phyloP scores from a whole-genome alignment of 805 yeast species.

The Suhomyces emberorum region DNA sequence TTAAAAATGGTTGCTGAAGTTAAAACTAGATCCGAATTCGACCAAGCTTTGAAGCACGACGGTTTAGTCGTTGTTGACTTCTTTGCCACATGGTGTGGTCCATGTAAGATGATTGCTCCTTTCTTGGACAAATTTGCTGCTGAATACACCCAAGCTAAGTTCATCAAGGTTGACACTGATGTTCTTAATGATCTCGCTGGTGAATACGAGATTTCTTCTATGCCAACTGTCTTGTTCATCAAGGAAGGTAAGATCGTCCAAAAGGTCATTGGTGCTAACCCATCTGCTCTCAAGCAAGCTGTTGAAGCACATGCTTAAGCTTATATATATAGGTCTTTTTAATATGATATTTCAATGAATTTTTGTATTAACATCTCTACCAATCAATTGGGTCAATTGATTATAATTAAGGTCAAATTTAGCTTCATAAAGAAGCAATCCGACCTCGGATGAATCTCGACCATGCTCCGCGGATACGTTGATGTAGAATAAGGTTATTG shows the following conservation, averaged over 20 bases:
- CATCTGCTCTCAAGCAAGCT: slow-evolving; percentile 73
- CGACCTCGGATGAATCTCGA: no score
- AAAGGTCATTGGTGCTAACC: slow-evolving; percentile 87
- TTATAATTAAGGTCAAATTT: no score
- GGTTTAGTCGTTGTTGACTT: slow-evolving; percentile 91
- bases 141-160: slow-evolving; percentile 64
- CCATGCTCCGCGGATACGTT: no score
- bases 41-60: slow-evolving; percentile 55
- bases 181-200: slow-evolving; percentile 74
- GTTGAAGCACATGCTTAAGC: slow-evolving; percentile 49
- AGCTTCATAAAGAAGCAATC: no score
- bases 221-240: slow-evolving; percentile 70
- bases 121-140: slow-evolving; percentile 76
- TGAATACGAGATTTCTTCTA: slow-evolving; percentile 52
- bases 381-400: no score
- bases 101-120: slow-evolving; percentile 97
- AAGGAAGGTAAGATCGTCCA: slow-evolving; percentile 78
- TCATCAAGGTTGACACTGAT: slow-evolving; percentile 92
- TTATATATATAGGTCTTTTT: no score
- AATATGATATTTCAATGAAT: no score
- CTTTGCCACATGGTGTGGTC: slow-evolving; percentile 98
- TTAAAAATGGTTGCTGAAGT: slow-evolving; percentile 37
- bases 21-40: slow-evolving; percentile 53
- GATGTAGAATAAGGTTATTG: no score
- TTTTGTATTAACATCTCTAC: no score